These are phyloP conservation scores for Urochloa ruziziensis DNA, from an alignment of 176 grass and related monocot species.

Conservation along the genomic window DNA sequence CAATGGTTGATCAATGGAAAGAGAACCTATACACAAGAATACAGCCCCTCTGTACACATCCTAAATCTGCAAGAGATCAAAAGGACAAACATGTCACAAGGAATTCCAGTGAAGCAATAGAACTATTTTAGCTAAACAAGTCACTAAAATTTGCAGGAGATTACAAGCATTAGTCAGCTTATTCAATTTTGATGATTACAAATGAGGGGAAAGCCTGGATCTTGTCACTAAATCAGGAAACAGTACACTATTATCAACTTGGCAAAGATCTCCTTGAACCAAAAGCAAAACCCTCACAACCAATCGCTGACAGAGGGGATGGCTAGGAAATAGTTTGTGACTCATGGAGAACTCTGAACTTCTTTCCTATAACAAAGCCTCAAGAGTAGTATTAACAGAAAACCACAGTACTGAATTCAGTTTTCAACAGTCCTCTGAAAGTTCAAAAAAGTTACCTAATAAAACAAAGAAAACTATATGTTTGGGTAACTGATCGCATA, in stretches of 20 bases:
- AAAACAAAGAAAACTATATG: not conserved
- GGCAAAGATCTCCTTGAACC: slow-evolving; percentile 19
- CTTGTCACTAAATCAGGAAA: not conserved
- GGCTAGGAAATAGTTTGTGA: slow-evolving; percentile 18
- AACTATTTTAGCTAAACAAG: not conserved
- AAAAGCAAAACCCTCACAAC: slow-evolving; percentile 15
- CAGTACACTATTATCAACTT: slow-evolving; percentile 1
- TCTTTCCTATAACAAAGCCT: not conserved
- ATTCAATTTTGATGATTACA: slow-evolving; percentile 13
- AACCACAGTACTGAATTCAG: not conserved
- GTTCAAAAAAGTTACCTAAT: not conserved
- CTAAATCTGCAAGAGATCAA: slow-evolving; percentile 35
- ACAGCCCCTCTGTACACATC: not conserved
- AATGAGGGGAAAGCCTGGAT: not conserved
- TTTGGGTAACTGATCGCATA: not conserved
- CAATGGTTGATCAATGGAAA: slow-evolving; percentile 23
- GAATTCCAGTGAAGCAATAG: slow-evolving; percentile 3
- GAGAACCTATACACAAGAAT: slow-evolving; percentile 26
- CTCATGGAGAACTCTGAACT: not conserved
- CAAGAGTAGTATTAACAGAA: not conserved
- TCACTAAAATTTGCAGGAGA: slow-evolving; percentile 23
- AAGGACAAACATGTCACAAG: slow-evolving; percentile 22
- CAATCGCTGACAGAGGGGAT: not conserved
- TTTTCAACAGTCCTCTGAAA: not conserved
- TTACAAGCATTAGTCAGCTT: slow-evolving; percentile 2